phyloP scores from a whole-genome alignment of 1,139 yeast species.

The Saccharomyces pastorianus region DNA sequence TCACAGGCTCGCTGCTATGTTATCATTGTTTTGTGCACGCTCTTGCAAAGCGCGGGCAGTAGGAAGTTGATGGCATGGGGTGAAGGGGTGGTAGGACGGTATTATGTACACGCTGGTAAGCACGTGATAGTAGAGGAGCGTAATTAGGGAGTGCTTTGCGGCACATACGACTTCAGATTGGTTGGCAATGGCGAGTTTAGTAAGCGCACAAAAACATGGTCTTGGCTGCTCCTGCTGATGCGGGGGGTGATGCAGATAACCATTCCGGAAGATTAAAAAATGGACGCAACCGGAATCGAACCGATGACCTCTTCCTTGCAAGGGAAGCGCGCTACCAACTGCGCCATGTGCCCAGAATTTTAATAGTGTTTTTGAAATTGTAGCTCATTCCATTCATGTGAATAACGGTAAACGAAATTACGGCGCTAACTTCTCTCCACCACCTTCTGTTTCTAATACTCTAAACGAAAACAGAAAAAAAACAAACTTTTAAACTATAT shows the following conservation, averaged over 20 bases:
- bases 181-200: too few species aligned
- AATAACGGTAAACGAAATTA: background rate
- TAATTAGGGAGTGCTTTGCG: too few species aligned
- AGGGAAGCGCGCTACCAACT: conserved; percentile 32
- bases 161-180: too few species aligned
- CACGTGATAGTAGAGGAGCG: too few species aligned
- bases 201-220: too few species aligned
- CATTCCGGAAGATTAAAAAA: background rate
- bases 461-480: background rate
- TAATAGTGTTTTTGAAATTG: too few species aligned
- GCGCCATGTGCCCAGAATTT: conserved; percentile 30
- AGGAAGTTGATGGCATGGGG: background rate
- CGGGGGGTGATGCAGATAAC: background rate
- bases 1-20: background rate
- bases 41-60: too few species aligned
- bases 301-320: conserved; percentile 32
- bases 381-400: too few species aligned
- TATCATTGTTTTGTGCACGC: background rate
- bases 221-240: too few species aligned
- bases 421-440: too few species aligned
- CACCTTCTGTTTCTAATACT: too few species aligned
- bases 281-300: conserved; percentile 31
- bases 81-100: background rate
- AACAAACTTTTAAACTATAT: background rate
- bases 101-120: too few species aligned